phyloP scores from a whole-genome alignment of 2,329 filamentous ascomycete species.

The Biscogniauxia marginata region DNA sequence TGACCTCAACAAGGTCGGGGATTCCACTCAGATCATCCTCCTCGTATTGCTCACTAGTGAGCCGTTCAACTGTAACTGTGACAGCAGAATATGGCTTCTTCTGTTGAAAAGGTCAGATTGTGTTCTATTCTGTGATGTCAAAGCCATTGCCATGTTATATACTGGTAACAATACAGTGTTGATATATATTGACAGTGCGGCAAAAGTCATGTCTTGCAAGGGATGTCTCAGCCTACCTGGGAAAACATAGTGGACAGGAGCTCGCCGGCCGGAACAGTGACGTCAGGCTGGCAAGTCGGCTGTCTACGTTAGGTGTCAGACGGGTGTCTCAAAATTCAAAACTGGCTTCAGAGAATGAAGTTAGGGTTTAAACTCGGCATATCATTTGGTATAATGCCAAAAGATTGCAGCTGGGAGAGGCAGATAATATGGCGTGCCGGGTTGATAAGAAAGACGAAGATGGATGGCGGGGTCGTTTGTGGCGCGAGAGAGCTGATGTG shows the following conservation, averaged over 20 bases:
- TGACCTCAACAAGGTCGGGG: slow-evolving; percentile 89
- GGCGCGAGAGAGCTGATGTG: neutral
- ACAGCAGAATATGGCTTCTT: slow-evolving; percentile 92
- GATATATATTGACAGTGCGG: neutral
- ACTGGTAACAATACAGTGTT: too few species aligned
- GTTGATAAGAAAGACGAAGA: neutral
- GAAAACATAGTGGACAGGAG: slow-evolving; percentile 13
- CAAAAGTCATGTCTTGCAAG: neutral
- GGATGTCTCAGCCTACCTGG: slow-evolving; percentile 9
- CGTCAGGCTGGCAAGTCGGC: neutral
- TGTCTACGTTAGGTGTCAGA: too few species aligned
- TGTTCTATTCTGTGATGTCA: neutral
- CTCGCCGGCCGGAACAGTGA: neutral
- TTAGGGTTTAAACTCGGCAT: too few species aligned
- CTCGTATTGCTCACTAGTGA: slow-evolving; percentile 86
- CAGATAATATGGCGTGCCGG: neutral
- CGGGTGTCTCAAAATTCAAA: too few species aligned
- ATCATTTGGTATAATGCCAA: too few species aligned
- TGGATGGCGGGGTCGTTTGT: neutral
- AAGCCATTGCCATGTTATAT: too few species aligned
- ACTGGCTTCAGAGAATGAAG: too few species aligned
- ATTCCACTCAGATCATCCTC: slow-evolving; percentile 91
- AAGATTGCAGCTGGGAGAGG: too few species aligned
- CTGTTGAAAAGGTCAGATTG: slow-evolving; percentile 32
- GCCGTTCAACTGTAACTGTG: slow-evolving; percentile 85